Conservation (phyloP, 2,329 filamentous ascomycete genomes). For the Cadophora sp. region DNA sequence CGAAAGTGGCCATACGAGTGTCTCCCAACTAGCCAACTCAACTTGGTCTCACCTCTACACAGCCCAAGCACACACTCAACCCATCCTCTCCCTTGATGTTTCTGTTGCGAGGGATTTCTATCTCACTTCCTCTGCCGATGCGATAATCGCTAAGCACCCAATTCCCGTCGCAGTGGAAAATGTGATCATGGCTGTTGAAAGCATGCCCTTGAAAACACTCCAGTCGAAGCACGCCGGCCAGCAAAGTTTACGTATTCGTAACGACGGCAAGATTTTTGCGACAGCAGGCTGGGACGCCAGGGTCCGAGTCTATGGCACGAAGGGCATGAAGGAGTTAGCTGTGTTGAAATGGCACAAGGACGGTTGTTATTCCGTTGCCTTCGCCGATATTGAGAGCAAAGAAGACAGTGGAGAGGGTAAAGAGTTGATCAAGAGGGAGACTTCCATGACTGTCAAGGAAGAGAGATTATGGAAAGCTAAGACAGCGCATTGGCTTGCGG, state of each 20-base stretch:
- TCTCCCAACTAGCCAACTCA: conserved; percentile 52
- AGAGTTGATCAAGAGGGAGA: conserved; percentile 26
- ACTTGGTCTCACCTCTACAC: conserved; percentile 66
- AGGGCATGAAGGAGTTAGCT: conserved; percentile 84
- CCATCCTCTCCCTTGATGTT: conserved; percentile 75
- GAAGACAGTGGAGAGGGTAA: conserved; percentile 13
- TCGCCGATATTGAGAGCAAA: conserved; percentile 57
- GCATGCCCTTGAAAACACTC: conserved; percentile 59
- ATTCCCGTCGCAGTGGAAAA: conserved; percentile 51
- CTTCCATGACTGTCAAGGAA: conserved; percentile 62
- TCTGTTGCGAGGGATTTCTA: conserved; percentile 61
- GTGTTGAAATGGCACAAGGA: conserved; percentile 94
- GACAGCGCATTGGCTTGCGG: conserved; percentile 85
- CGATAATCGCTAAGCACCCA: conserved; percentile 77
- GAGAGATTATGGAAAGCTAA: conserved; percentile 69
- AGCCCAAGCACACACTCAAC: conserved; percentile 75
- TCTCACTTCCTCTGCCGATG: conserved; percentile 83
- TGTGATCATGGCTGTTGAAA: conserved; percentile 17
- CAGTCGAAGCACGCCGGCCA: conserved; percentile 92
- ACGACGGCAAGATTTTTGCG: conserved; percentile 82
- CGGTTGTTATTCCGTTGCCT: conserved; percentile 82
- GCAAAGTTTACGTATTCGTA: conserved; percentile 78
- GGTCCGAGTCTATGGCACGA: conserved; percentile 80
- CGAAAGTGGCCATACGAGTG: conserved; percentile 80
- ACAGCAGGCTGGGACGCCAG: conserved; percentile 93